These are phyloP conservation scores for Saccharomycopsis babjevae DNA, from an alignment of 805 yeast genomes.

Conservation along the genomic window DNA sequence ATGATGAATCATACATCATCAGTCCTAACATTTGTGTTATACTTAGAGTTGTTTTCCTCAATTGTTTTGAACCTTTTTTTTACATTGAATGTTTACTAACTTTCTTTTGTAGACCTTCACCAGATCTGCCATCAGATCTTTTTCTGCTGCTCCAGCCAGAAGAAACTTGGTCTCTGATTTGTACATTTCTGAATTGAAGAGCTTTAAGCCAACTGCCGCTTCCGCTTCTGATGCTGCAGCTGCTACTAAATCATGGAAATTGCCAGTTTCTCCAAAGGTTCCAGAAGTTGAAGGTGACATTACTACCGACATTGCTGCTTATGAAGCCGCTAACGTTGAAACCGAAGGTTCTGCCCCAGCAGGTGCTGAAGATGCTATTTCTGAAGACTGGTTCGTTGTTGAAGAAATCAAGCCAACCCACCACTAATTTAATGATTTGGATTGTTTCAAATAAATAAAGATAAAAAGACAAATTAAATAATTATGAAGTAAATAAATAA, in stretches of 20 bases:
- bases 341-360: conserved; percentile 47
- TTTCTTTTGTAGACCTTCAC: conserved; percentile 11
- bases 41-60: neutral
- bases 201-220: conserved; percentile 75
- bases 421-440: conserved; percentile 22
- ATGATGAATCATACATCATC: too few species aligned
- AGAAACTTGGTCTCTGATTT: conserved; percentile 67
- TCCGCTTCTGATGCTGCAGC: conserved; percentile 66
- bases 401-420: conserved; percentile 53
- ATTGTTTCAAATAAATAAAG: too few species aligned
- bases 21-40: neutral
- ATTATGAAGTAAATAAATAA: neutral
- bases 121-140: conserved; percentile 27
- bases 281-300: conserved; percentile 67
- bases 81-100: neutral
- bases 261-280: conserved; percentile 67
- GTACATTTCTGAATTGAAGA: conserved; percentile 77
- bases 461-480: neutral
- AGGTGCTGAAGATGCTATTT: conserved; percentile 30
- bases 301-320: conserved; percentile 54
- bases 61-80: neutral
- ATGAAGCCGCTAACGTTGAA: conserved; percentile 67
- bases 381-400: conserved; percentile 72
- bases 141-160: conserved; percentile 28
- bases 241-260: conserved; percentile 72